Conservation (phyloP, 768 basidiomycete genomes). For the Suillus clintonianus region DNA sequence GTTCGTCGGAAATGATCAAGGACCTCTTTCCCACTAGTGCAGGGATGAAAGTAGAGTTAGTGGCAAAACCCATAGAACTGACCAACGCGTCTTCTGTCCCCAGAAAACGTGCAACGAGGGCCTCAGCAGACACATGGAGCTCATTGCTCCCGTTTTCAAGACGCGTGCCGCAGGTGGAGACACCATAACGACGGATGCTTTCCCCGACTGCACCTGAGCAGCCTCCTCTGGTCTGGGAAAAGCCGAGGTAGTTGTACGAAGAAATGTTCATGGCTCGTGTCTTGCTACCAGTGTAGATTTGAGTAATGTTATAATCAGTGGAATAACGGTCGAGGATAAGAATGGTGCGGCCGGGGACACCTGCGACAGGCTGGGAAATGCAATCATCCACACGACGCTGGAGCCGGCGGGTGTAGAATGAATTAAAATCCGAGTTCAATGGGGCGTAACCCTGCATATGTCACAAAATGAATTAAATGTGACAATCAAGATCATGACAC, state of each 20-base stretch:
- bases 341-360: slow-evolving; percentile 94
- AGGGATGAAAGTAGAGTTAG: slow-evolving; percentile 92
- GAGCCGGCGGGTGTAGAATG: slow-evolving; percentile 96
- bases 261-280: slow-evolving; percentile 95
- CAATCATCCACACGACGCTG: slow-evolving; percentile 95
- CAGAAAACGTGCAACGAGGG: slow-evolving; percentile 86
- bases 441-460: slow-evolving; percentile 87
- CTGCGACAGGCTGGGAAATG: slow-evolving; percentile 89
- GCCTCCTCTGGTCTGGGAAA: slow-evolving; percentile 89
- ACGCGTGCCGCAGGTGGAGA: slow-evolving; percentile 74
- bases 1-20: slow-evolving; percentile 94
- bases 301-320: slow-evolving; percentile 77
- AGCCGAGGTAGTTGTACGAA: slow-evolving; percentile 99
- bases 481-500: slow-evolving; percentile 34
- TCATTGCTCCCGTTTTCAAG: slow-evolving; percentile 85
- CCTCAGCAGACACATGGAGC: slow-evolving; percentile 78
- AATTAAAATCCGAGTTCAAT: slow-evolving; percentile 97
- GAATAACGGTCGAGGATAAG: slow-evolving; percentile 82
- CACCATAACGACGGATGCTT: slow-evolving; percentile 76
- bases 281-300: slow-evolving; percentile 72
- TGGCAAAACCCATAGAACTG: slow-evolving; percentile 95
- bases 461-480: slow-evolving; percentile 8
- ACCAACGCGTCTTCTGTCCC: slow-evolving; percentile 91
- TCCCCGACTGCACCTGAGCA: slow-evolving; percentile 95
- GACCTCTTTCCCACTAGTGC: slow-evolving; percentile 89